A percentile compares a stretch with the other conserved stretches of the same genome.
Evolutionary conservation across 2,329 filamentous ascomycete species (phyloP).

Genomic region (Davidsoniella australis): DNA sequence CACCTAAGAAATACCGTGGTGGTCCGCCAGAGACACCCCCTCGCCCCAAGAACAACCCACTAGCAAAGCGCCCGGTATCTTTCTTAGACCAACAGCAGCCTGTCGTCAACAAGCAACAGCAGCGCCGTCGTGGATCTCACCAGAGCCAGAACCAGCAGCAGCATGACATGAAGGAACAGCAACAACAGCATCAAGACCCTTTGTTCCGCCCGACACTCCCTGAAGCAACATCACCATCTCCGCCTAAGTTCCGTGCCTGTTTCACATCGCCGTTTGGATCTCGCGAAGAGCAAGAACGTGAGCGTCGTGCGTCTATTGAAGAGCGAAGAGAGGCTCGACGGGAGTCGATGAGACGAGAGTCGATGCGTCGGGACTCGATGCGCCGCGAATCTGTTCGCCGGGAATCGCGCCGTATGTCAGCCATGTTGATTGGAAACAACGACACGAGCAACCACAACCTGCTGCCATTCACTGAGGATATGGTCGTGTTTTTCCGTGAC

Average conservation of each 20-base stretch:
- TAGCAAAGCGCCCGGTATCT: conserved; percentile 5
- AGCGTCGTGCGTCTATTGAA: not conserved
- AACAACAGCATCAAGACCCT: not conserved
- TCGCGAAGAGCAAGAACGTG: not conserved
- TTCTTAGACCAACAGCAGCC: conserved; percentile 1
- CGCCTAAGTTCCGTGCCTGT: conserved; percentile 8
- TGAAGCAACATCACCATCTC: not conserved
- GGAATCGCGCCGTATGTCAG: conserved; percentile 4
- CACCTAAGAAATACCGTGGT: not conserved
- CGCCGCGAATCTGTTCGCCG: conserved; percentile 2
- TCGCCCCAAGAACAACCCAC: conserved; percentile 1
- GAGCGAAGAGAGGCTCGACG: not conserved
- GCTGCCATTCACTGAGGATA: conserved; percentile 40
- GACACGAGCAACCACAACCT: conserved; percentile 15
- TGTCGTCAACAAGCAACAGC: not conserved
- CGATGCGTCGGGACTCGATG: conserved; percentile 4
- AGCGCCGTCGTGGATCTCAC: too few species aligned
- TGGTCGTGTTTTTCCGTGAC: conserved; percentile 37
- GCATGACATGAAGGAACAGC: too few species aligned
- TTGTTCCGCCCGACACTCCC: not conserved
- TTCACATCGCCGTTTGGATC: conserved; percentile 10
- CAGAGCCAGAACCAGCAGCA: too few species aligned
- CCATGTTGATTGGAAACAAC: not conserved
- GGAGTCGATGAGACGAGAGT: not conserved
- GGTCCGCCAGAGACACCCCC: not conserved